phyloP scores from a whole-genome alignment of 768 basidiomycete species.

The Lentinula detonsa region DNA sequence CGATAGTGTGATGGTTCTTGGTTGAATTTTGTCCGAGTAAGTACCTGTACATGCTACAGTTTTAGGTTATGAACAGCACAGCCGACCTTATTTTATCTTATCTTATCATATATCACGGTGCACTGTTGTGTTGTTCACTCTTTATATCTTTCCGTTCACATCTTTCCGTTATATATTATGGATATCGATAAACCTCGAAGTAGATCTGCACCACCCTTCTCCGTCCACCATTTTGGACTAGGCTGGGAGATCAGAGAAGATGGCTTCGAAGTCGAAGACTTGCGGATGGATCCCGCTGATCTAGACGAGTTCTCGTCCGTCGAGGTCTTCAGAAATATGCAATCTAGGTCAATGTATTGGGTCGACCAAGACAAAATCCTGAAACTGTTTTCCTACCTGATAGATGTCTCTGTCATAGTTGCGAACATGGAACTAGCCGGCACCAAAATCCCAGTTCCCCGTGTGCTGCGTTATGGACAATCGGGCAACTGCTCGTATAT shows the following conservation, averaged over 20 bases:
- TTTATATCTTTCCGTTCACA: background rate
- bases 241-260: background rate
- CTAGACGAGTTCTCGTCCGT: background rate
- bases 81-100: too few relatives aligned
- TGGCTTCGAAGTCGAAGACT: background rate
- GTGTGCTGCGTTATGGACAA: background rate
- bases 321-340: background rate
- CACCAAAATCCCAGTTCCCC: background rate
- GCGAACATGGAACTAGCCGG: slow-evolving; percentile 1
- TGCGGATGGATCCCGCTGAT: background rate
- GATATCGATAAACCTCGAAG: background rate
- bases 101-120: too few relatives aligned
- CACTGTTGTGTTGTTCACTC: background rate
- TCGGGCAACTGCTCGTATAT: slow-evolving; percentile 7
- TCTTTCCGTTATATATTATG: background rate
- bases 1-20: slow-evolving; percentile 38
- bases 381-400: slow-evolving; percentile 1
- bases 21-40: too few relatives aligned
- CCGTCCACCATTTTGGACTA: background rate
- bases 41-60: too few relatives aligned
- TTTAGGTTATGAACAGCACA: too few relatives aligned
- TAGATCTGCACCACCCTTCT: background rate
- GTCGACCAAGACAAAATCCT: background rate
- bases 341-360: background rate
- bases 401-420: slow-evolving; percentile 3